Base-by-base conservation (phyloP, 2,329 filamentous ascomycete genomes). In the Colletotrichum sp. region DNA sequence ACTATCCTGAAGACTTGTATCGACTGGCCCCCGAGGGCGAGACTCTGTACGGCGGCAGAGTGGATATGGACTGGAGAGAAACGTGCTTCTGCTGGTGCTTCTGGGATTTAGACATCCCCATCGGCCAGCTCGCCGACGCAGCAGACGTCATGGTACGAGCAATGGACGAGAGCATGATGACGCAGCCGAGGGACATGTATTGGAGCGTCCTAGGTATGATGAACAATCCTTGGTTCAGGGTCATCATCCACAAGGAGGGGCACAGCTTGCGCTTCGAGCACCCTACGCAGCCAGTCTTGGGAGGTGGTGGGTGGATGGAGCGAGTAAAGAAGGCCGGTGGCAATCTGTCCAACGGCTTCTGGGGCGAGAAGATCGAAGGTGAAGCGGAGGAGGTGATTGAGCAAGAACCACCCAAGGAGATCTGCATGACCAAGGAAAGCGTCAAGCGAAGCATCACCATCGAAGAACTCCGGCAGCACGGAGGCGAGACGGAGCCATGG, bases 131-230 rank as follows among this genome's bases (percentile, higher is more conserved):
- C 18, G 86, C 87, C 55, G 85, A 85, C 4, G 90, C 94, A 1
- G 90, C 92, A 59, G 95, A 96, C 80, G 92, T 98, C 48, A 89
- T 98, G 81, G 92, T 98, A 7, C 90, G 96, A 60, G 94, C 93
- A 6, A 98, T 98, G 95, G 96, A 98, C 79, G 96, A 98, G 78
- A 91, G 93, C 71, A 93, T 98, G 91, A 95, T 94, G 84, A 87
- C 95, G 0, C 95, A 98, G 82, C 96, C 96, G 6, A 90, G 95
- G 77, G 96, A 98, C 81, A 97, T 98, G 95, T 98, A 98, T 85
- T 98, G 96, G 96, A 96, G 92, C 76, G 95, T 98, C 3, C 86
- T 98, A 52, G 96, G 96, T 0, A 98, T 98, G 96, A 98, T 98
- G 96, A 98, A 98, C 85, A 98, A 98, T 80, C 95, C 95, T 0